Evolutionary conservation across 2,329 filamentous ascomycete species (phyloP).

Genomic region (Sporothrix dimorphospora): DNA sequence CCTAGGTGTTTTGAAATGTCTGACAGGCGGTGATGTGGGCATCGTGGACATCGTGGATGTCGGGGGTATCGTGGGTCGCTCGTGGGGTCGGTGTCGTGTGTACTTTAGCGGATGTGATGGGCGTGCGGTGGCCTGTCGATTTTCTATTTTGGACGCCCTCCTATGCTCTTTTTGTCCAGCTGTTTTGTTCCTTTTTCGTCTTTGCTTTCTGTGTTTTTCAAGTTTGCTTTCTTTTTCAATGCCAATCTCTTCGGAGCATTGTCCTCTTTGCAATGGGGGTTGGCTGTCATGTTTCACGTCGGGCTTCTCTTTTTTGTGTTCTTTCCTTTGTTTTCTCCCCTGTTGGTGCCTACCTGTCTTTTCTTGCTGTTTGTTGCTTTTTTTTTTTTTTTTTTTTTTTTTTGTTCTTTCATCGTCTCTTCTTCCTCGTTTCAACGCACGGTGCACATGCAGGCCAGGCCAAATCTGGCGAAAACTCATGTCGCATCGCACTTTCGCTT

Average conservation of each 20-base stretch:
- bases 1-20: slow-evolving; percentile 23
- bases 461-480: neutral
- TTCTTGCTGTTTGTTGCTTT: neutral
- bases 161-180: neutral
- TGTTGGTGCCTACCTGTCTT: no score
- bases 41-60: neutral
- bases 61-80: slow-evolving; percentile 2
- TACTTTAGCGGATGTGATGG: neutral
- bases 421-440: slow-evolving; percentile 2
- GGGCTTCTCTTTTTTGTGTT: neutral
- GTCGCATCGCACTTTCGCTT: slow-evolving; percentile 26
- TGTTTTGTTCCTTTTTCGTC: neutral
- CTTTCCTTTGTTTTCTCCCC: neutral
- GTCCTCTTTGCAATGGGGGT: neutral
- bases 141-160: neutral
- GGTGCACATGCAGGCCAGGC: slow-evolving; percentile 3
- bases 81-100: neutral
- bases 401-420: neutral
- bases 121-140: neutral
- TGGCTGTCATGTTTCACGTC: neutral
- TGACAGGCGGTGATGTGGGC: slow-evolving; percentile 4
- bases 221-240: slow-evolving; percentile 4
- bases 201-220: neutral
- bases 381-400: neutral
- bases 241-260: slow-evolving; percentile 17